Evolutionary conservation across 2,329 filamentous ascomycete species (phyloP), one percentile per base, ranked within the genome.

Genomic region (Parastagonospora nodorum): DNA sequence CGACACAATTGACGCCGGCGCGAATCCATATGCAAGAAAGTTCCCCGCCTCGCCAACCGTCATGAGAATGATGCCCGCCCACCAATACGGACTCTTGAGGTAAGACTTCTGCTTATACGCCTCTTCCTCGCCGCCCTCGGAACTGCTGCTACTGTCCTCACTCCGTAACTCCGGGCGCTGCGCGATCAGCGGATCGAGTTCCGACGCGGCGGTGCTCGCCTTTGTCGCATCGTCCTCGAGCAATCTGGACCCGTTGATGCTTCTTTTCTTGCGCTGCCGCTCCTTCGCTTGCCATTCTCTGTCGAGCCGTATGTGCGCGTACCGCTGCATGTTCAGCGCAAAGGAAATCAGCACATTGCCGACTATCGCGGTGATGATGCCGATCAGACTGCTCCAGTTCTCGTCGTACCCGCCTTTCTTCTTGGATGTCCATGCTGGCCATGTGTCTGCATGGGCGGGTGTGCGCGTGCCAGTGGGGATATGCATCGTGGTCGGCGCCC

Each of bases 1-100:
- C 30, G 92, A 97, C 36, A 99, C 94, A 64, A 99, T 97, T 11
- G 94, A 97, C 7, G 94, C 94, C 3, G 94, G 94, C 28, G 94
- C 94, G 72, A 99, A 99, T 19, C 94, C 94, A 68, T 99, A 99
- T 0, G 94, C 94, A 57, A 99, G 78, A 69, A 99, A 99, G 73
- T 99, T 99, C 44, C 94, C 94, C 69, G 89, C 88, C 77, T 99
- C 94, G 50, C 94, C 94, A 19, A 96, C 78, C 0, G 88, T 91
- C 84, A 99, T 99, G 52, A 99, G 81, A 12, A 95, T 83, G 60
- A 97, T 93, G 15, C 94, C 94, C 29, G 87, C 77, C 94, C 94
- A 99, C 94, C 94, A 99, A 69, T 94, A 97, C 1, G 92, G 91
- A 31, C 92, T 96, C 58, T 85, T 86, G 52, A 99, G 83, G 73